phyloP scores from a whole-genome alignment of 2,329 filamentous ascomycete species.

The Simplicillium sp. region DNA sequence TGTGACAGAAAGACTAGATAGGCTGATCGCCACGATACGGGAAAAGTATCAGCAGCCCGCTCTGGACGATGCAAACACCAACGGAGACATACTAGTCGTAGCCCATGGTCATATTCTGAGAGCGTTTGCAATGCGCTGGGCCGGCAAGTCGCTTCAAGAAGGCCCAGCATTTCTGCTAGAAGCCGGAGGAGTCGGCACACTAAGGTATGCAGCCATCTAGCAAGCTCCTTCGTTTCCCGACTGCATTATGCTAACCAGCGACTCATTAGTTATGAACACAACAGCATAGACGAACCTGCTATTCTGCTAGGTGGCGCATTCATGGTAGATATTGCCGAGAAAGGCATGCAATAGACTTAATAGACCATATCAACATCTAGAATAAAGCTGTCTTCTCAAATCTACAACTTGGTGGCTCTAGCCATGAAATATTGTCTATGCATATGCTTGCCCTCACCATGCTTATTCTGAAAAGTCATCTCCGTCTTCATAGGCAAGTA shows the following conservation, averaged over 20 bases:
- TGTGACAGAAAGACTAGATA: conserved; percentile 63
- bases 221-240: not conserved
- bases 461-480: conserved; percentile 28
- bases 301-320: conserved; percentile 71
- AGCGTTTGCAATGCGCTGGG: conserved; percentile 83
- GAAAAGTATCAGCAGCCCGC: conserved; percentile 52
- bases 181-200: conserved; percentile 71
- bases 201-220: conserved; percentile 45
- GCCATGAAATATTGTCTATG: conserved; percentile 32
- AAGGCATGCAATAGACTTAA: conserved; percentile 7
- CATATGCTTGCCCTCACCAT: conserved; percentile 21
- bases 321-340: conserved; percentile 29
- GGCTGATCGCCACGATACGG: conserved; percentile 66
- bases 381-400: not conserved
- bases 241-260: conserved; percentile 6
- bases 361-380: not conserved
- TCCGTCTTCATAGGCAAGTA: conserved; percentile 44
- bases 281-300: conserved; percentile 68
- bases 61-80: conserved; percentile 39
- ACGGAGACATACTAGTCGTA: conserved; percentile 49
- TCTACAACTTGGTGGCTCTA: conserved; percentile 29
- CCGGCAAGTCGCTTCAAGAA: conserved; percentile 60
- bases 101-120: conserved; percentile 86
- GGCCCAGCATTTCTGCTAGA: conserved; percentile 78
- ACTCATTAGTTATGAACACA: conserved; percentile 67